These are phyloP conservation scores for Camptophora hylomeconis DNA, from an alignment of 2,329 filamentous ascomycete species.

Conservation along the genomic window DNA sequence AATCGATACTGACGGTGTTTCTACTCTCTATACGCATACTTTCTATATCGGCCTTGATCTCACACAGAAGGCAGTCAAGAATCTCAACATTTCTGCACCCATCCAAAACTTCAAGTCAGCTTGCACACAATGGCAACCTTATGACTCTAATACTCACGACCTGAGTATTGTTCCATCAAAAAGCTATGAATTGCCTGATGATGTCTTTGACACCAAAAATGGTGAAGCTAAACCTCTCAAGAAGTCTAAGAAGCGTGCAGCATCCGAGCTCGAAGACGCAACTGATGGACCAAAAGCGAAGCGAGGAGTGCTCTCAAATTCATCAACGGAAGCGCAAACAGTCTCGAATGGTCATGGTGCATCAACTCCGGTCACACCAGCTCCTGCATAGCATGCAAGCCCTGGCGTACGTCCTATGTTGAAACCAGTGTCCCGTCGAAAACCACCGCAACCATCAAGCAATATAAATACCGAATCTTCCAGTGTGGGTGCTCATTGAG, in stretches of 20 bases:
- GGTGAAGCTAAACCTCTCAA: conserved; percentile 59
- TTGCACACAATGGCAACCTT: conserved; percentile 64
- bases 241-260: conserved; percentile 44
- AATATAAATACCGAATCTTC: too few species aligned
- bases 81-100: conserved; percentile 51
- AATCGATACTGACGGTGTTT: conserved; percentile 28
- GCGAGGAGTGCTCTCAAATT: too few species aligned
- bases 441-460: too few species aligned
- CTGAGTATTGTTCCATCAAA: conserved; percentile 72
- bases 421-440: too few species aligned
- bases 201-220: conserved; percentile 58
- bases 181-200: conserved; percentile 77
- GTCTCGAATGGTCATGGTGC: too few species aligned
- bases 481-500: too few species aligned
- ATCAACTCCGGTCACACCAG: too few species aligned
- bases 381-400: too few species aligned
- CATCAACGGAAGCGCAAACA: too few species aligned
- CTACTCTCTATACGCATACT: conserved; percentile 69
- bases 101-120: conserved; percentile 78
- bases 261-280: too few species aligned
- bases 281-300: conserved; percentile 2
- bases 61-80: conserved; percentile 31
- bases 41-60: conserved; percentile 65
- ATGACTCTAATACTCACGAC: conserved; percentile 61
- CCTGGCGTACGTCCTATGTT: too few species aligned